Conservation (phyloP, 805 yeast genomes). For the Spathaspora sp. region DNA sequence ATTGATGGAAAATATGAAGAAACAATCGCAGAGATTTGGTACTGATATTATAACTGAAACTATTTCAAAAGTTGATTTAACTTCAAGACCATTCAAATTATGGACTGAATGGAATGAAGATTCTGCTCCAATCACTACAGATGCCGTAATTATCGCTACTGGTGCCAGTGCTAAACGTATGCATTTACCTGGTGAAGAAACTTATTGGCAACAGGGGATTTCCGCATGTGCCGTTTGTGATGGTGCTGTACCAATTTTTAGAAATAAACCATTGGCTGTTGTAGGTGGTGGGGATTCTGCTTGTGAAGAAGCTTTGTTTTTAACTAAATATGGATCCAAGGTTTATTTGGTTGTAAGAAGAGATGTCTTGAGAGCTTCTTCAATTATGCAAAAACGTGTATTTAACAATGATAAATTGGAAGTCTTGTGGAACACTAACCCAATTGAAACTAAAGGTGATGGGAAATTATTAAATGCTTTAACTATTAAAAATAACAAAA, state of each 20-base stretch:
- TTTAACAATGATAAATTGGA: constrained; percentile 82
- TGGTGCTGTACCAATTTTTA: constrained; percentile 98
- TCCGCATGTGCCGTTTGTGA: constrained; percentile 99
- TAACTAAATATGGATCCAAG: constrained; percentile 97
- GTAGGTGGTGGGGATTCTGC: constrained; percentile 99
- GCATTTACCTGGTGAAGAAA: constrained; percentile 92
- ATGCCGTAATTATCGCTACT: constrained; percentile 89
- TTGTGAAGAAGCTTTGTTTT: constrained; percentile 96
- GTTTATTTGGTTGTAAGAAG: constrained; percentile 92
- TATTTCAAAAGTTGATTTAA: constrained; percentile 84
- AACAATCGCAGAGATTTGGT: constrained; percentile 84
- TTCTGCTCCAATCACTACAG: constrained; percentile 85
- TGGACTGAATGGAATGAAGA: constrained; percentile 97
- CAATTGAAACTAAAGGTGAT: constrained; percentile 89
- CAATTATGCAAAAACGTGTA: constrained; percentile 95
- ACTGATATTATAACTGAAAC: constrained; percentile 95
- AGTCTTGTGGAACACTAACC: constrained; percentile 80
- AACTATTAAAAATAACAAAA: constrained; percentile 64
- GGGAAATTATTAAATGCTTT: constrained; percentile 74
- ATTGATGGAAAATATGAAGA: constrained; percentile 92
- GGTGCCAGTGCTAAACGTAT: constrained; percentile 98
- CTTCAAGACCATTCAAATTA: constrained; percentile 86
- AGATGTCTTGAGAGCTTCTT: constrained; percentile 90
- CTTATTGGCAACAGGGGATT: constrained; percentile 98
- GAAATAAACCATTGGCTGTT: constrained; percentile 96